A percentile compares a stretch with the other conserved stretches of the same genome.
These are phyloP conservation scores for Ilyonectria robusta DNA, from an alignment of 2,329 filamentous ascomycete genomes.

Conservation along the genomic window DNA sequence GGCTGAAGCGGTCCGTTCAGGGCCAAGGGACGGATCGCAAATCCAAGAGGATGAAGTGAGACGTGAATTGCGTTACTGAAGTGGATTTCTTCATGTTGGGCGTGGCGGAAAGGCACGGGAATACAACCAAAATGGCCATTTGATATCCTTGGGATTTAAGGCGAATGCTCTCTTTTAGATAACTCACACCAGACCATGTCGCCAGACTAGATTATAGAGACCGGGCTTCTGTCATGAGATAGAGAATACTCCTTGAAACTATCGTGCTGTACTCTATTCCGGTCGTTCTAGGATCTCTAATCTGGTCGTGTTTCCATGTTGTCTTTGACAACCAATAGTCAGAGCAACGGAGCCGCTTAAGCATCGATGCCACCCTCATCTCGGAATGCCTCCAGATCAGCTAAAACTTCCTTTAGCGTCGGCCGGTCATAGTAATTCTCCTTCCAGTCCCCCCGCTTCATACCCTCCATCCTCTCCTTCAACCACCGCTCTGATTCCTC, in stretches of 20 bases:
- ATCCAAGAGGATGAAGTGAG: constrained; percentile 55
- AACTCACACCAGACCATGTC: constrained; percentile 1
- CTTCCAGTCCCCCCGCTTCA: constrained; percentile 61
- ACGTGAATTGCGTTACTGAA: not conserved
- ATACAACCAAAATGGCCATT: not conserved
- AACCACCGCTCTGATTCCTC: constrained; percentile 64
- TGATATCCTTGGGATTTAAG: constrained; percentile 6
- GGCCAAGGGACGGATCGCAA: constrained; percentile 45
- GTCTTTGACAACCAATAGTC: constrained; percentile 8
- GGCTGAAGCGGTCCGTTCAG: constrained; percentile 51
- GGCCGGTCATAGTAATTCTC: constrained; percentile 67
- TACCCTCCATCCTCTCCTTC: constrained; percentile 54
- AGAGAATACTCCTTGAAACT: not conserved
- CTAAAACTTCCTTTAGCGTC: constrained; percentile 59
- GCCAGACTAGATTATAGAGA: not conserved
- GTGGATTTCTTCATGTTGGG: not conserved
- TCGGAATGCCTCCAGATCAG: constrained; percentile 49
- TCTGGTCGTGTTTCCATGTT: constrained; percentile 14
- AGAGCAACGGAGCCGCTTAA: constrained; percentile 26
- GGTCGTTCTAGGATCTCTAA: not conserved
- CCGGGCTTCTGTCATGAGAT: not conserved
- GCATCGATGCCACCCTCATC: constrained; percentile 36
- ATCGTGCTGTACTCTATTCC: not conserved
- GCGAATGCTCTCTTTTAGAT: constrained; percentile 11
- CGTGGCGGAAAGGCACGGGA: not conserved